phyloP scores from a whole-genome alignment of 2,329 filamentous ascomycete species.

The Apiospora rasikravindrae region DNA sequence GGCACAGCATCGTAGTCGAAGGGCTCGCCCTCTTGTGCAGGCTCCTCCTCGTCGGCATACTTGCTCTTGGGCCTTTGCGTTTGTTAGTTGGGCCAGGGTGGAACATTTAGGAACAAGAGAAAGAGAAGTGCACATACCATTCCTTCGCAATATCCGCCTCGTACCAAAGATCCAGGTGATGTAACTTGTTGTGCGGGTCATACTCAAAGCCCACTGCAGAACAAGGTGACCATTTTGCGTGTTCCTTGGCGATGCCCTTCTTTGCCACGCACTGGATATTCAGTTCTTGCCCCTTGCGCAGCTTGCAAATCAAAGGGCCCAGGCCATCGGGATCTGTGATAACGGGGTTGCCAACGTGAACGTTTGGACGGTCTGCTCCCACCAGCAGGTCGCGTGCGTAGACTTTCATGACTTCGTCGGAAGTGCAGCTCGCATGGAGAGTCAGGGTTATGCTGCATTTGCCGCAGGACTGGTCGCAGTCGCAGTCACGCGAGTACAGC shows the following conservation, averaged over 20 bases:
- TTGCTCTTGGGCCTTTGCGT: conserved; percentile 75
- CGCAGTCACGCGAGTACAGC: conserved; percentile 90
- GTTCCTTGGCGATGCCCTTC: conserved; percentile 98
- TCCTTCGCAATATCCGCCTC: conserved; percentile 82
- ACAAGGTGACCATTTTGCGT: conserved; percentile 96
- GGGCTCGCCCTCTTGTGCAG: conserved; percentile 78
- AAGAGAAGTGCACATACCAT: conserved; percentile 66
- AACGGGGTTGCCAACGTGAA: conserved; percentile 78
- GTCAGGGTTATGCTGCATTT: conserved; percentile 85
- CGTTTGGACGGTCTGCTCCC: conserved; percentile 71
- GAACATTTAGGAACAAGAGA: not conserved
- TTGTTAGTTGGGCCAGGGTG: conserved; percentile 28
- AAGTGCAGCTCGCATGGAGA: conserved; percentile 83
- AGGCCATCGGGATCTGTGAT: conserved; percentile 82
- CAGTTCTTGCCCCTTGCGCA: conserved; percentile 87
- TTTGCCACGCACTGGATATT: conserved; percentile 92
- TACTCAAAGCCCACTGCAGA: conserved; percentile 96
- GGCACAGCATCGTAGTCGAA: conserved; percentile 93
- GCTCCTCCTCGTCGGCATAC: conserved; percentile 81
- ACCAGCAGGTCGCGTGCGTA: conserved; percentile 89
- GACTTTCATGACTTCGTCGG: conserved; percentile 89
- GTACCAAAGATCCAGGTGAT: conserved; percentile 93
- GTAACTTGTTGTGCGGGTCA: conserved; percentile 94
- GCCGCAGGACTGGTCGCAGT: conserved; percentile 95
- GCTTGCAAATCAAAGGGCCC: conserved; percentile 86